Percentiles rank a stretch among this genome's conserved stretches.
Evolutionary conservation across 2,329 filamentous ascomycete genomes (phyloP).

Genomic region (Beauveria scarabaeidicola): DNA sequence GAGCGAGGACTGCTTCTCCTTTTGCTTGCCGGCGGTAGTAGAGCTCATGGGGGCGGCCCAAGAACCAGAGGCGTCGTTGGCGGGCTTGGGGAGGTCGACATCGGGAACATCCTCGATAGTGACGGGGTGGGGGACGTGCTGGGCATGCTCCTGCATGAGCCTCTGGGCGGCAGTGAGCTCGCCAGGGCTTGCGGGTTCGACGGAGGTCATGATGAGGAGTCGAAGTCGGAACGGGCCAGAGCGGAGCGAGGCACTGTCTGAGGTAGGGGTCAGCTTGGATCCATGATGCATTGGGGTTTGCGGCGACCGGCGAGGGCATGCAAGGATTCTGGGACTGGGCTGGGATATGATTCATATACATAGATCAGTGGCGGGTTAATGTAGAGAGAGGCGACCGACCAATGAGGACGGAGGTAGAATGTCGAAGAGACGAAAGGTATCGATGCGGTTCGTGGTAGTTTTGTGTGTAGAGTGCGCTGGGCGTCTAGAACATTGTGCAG

Average conservation of each 20-base stretch:
- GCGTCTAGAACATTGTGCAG: constrained; percentile 32
- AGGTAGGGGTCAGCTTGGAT: background rate
- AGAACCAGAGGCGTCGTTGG: constrained; percentile 34
- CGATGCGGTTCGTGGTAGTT: constrained; percentile 1
- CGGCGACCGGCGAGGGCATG: background rate
- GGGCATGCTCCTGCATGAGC: constrained; percentile 55
- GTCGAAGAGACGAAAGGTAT: background rate
- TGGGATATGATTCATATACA: background rate
- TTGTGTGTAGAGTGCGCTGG: constrained; percentile 16
- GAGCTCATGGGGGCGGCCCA: constrained; percentile 44
- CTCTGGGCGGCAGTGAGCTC: constrained; percentile 50
- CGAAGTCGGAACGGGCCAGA: constrained; percentile 11
- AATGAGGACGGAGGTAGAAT: background rate
- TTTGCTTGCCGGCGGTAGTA: constrained; percentile 63
- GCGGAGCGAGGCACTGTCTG: background rate
- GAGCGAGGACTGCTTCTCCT: constrained; percentile 43
- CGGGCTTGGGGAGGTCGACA: constrained; percentile 61
- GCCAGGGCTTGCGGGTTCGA: constrained; percentile 19
- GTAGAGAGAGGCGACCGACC: background rate
- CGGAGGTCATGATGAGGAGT: constrained; percentile 33
- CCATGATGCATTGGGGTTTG: background rate
- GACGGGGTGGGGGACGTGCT: constrained; percentile 42
- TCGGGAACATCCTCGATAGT: constrained; percentile 76
- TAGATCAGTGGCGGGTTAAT: background rate
- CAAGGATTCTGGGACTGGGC: background rate